Base-by-base conservation (phyloP, 345 rosid species). In the Pugionium dolabratum region DNA sequence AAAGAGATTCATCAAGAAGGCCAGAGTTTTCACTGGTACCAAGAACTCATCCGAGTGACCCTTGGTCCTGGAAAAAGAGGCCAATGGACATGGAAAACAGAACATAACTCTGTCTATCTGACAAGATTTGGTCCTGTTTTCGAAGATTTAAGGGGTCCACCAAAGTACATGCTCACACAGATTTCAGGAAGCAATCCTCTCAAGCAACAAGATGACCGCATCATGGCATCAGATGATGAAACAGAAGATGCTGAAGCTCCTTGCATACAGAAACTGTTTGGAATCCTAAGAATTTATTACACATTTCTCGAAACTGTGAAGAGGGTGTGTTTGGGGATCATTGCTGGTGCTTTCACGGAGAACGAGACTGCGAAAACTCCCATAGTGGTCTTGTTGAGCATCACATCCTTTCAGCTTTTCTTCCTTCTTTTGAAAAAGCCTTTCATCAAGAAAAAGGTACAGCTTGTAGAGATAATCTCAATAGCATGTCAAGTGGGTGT, bases 201-300 rank as follows among this genome's bases (percentile, higher is more conserved):
- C 25, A 86, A 54, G 71, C 85, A 59, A 40, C 29, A 31, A 36
- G 75, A 78, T 33, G 96, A 84, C 51, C 66, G 75, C 1, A 89
- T 92, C 71, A 92, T 89, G 33, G 93, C 85, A 37, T 87, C 98
- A 0, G 96, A 93, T 41, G 98, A 93, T 67, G 98, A 90, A 80
- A 93, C 83, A 11, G 98, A 90, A 66, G 97, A 93, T 58, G 94
- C 98, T 2, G 98, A 89, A 79, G 96, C 96, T 25, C 95, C 98
- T 43, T 83, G 87, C 55, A 86, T 89, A 61, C 98, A 92, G 78
- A 92, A 85, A 71, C 70, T 92, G 36, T 92, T 89, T 48, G 98
- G 98, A 42, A 81, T 92, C 46, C 93, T 89, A n/a, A 84, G 98
- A 76, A 92, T 89, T 67, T 89, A 89, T 81, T 92, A 89, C 80